These are phyloP conservation scores for Mangifera indica DNA, from an alignment of 345 rosid species.

Conservation along the genomic window DNA sequence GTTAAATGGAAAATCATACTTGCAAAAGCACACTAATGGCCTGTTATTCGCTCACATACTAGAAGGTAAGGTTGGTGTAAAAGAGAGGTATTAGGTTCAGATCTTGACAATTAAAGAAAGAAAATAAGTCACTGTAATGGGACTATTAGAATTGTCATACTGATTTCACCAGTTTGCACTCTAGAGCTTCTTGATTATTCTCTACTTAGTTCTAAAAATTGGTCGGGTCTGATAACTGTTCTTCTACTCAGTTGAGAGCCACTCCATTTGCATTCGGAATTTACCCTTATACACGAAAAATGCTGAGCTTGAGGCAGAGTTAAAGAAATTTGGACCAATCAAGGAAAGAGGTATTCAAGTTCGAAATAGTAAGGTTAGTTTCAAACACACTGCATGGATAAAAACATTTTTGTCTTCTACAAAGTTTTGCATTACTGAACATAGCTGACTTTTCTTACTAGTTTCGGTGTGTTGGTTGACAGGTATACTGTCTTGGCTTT, in stretches of 20 bases:
- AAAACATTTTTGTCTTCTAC: not conserved
- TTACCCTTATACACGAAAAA: constrained; percentile 44
- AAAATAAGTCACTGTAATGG: not conserved
- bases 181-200: constrained; percentile 6
- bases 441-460: constrained; percentile 14
- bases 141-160: not conserved
- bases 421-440: not conserved
- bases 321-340: constrained; percentile 71
- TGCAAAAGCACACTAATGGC: not conserved
- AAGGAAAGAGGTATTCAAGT: constrained; percentile 70
- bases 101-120: not conserved
- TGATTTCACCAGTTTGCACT: not conserved
- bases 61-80: not conserved
- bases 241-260: constrained; percentile 48
- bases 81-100: not conserved
- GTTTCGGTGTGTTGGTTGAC: constrained; percentile 39
- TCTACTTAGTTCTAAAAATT: not conserved
- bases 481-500: constrained; percentile 74
- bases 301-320: constrained; percentile 57
- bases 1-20: not conserved
- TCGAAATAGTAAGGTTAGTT: constrained; percentile 63
- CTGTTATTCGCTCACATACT: constrained; percentile 1
- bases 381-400: constrained; percentile 4
- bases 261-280: constrained; percentile 66
- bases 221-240: not conserved